Evolutionary conservation across 768 basidiomycete species (phyloP), one percentile per base, ranked within the genome.

Genomic region (Tubosaeta brunneosetosa): DNA sequence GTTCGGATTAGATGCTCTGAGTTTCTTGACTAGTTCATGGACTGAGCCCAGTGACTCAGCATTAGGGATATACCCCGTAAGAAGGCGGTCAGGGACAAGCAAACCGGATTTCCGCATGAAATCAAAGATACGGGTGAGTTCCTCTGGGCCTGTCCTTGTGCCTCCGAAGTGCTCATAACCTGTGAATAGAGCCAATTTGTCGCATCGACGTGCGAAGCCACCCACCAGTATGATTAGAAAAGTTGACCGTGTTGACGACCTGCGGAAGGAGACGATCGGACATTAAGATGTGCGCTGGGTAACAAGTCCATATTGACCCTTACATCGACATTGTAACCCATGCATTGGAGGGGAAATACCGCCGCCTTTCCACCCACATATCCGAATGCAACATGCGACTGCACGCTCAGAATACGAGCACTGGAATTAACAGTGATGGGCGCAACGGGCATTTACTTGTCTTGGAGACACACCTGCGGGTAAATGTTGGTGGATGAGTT

Each of bases 261-360:
- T 90, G 51, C 8, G 44, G 31, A 3, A 38, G n/a, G 37, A 31
- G 50, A 56, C 47, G 49, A 61, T 50, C 16, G 6, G 37, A 12
- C 38, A 40, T 22, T 40, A 13, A 19, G 38, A 47, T 2, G 22
- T 29, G 19, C 9, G 27, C 42, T 31, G 44, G 42, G 29, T 37
- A 32, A 44, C 43, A 44, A 17, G 48, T 16, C 29, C 41, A 33
- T 16, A 17, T 22, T 25, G n/a, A 33, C 47, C 71, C 80, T 70
- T 68, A 91, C 92, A 75, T 99, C 97, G 42, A 98, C 94, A 59
- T 99, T 93, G 70, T 87, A 98, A 11, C 93, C 95, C 42, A 98
- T 80, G 55, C 77, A 91, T 76, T 82, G 95, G 58, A 83, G 82
- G 1, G 86, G 85, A 61, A 88, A 88, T 6, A 83, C 79, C 0